Conservation (phyloP, 1,139 yeast species). For the Kluyveromyces marxianus region DNA sequence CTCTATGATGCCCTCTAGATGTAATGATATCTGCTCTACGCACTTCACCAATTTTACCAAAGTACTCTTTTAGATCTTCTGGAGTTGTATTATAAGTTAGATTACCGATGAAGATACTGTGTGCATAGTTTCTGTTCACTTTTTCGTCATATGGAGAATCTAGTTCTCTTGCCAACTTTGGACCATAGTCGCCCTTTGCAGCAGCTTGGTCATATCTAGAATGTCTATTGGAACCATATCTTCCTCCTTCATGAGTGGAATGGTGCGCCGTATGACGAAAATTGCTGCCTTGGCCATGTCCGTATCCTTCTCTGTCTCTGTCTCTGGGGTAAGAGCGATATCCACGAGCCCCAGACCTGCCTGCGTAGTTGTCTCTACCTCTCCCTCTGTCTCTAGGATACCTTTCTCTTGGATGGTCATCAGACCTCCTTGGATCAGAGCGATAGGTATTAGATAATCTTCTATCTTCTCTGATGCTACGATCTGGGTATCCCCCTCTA, state of each 20-base stretch:
- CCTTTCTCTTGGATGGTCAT: constrained; percentile 19
- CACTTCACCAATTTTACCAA: constrained; percentile 60
- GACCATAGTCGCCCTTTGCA: constrained; percentile 19
- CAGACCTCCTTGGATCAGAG: constrained; percentile 24
- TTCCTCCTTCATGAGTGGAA: constrained; percentile 5
- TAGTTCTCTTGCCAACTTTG: constrained; percentile 24
- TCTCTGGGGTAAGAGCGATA: constrained; percentile 11
- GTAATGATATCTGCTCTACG: constrained; percentile 82
- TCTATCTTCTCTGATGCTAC: constrained; percentile 14
- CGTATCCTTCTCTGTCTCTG: constrained; percentile 11
- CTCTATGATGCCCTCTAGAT: constrained; percentile 76
- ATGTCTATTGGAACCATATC: constrained; percentile 14
- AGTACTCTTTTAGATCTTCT: constrained; percentile 51
- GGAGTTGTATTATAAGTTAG: constrained; percentile 60
- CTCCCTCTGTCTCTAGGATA: constrained; percentile 21
- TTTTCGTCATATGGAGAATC: constrained; percentile 32
- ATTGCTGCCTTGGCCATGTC: constrained; percentile 2
- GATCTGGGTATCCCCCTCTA: constrained; percentile 8
- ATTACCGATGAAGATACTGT: constrained; percentile 68
- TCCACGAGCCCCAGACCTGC: constrained; percentile 18
- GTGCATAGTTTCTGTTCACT: constrained; percentile 60
- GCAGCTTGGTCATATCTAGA: constrained; percentile 1
- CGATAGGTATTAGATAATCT: constrained; percentile 14
- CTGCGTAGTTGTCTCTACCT: constrained; percentile 22
- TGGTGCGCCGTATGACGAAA: no score